phyloP scores from a whole-genome alignment of 2,329 filamentous ascomycete genomes.

The Beauveria sp. region DNA sequence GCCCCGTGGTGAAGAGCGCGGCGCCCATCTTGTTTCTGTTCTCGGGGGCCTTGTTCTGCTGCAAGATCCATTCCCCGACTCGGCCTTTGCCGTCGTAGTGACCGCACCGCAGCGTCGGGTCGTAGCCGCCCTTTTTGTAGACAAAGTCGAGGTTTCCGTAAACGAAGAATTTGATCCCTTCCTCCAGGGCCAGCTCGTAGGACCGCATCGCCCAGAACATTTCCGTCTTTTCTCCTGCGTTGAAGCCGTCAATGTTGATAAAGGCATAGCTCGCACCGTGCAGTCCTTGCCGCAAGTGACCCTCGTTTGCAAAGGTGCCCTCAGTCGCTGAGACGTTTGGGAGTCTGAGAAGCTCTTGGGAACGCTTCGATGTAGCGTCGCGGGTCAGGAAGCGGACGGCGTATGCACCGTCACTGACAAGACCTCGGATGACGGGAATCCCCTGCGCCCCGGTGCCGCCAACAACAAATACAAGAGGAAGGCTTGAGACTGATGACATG shows the following conservation, averaged over 20 bases:
- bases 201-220: slow-evolving; percentile 39
- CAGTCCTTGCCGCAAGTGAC: slow-evolving; percentile 35
- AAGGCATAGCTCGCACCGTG: slow-evolving; percentile 40
- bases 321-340: slow-evolving; percentile 39
- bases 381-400: slow-evolving; percentile 40
- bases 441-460: slow-evolving; percentile 47
- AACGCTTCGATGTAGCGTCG: slow-evolving; percentile 31
- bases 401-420: slow-evolving; percentile 35
- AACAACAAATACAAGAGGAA: slow-evolving; percentile 29
- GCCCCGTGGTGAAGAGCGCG: slow-evolving; percentile 33
- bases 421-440: slow-evolving; percentile 36
- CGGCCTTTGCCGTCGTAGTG: slow-evolving; percentile 43
- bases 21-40: slow-evolving; percentile 23
- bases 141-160: slow-evolving; percentile 43
- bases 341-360: slow-evolving; percentile 33
- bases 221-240: slow-evolving; percentile 43
- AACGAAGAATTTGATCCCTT: slow-evolving; percentile 34
- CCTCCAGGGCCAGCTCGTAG: slow-evolving; percentile 35
- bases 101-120: slow-evolving; percentile 35
- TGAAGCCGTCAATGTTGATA: slow-evolving; percentile 48
- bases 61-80: slow-evolving; percentile 36
- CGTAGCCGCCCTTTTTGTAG: slow-evolving; percentile 39
- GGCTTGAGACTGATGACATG: background rate
- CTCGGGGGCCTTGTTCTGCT: slow-evolving; percentile 25
- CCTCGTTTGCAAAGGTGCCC: slow-evolving; percentile 41